Evolutionary conservation across 2,329 filamentous ascomycete genomes (phyloP).

Genomic region (Hirsutella rhossiliensis): DNA sequence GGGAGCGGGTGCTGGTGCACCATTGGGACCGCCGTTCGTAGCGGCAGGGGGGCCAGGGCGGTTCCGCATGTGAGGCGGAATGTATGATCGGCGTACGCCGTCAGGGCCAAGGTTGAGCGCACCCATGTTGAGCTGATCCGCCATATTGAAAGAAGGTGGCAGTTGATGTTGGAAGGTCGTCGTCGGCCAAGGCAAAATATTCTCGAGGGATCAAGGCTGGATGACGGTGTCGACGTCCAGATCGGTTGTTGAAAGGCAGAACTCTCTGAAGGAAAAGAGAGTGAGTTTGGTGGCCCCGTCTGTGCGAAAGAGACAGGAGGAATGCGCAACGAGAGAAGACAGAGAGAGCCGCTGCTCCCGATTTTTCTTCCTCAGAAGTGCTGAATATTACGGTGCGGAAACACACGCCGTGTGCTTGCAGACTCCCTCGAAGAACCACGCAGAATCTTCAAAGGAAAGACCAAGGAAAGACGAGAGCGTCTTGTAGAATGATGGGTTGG

Average conservation of each 20-base stretch:
- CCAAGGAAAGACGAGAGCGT: constrained; percentile 26
- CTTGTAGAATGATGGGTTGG: constrained; percentile 15
- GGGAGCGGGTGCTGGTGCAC: neutral
- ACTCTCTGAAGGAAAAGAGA: constrained; percentile 18
- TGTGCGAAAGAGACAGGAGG: constrained; percentile 16
- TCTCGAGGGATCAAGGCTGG: neutral
- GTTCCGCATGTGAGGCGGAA: constrained; percentile 71
- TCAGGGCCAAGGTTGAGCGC: constrained; percentile 51
- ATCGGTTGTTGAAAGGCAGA: neutral
- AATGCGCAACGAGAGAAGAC: constrained; percentile 17
- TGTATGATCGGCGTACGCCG: constrained; percentile 54
- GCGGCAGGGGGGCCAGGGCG: constrained; percentile 15
- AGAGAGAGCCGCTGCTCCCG: constrained; percentile 21
- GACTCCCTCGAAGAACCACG: constrained; percentile 28
- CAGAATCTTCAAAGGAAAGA: constrained; percentile 35
- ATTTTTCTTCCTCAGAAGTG: constrained; percentile 12
- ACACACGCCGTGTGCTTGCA: constrained; percentile 18
- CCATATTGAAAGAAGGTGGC: constrained; percentile 44
- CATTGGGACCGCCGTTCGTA: constrained; percentile 6
- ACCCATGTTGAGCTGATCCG: constrained; percentile 74
- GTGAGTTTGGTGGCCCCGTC: constrained; percentile 14
- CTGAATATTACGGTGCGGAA: constrained; percentile 17
- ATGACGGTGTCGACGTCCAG: neutral
- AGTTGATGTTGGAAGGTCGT: constrained; percentile 8
- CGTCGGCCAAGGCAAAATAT: neutral